These are phyloP conservation scores for Ustilago cynodontis DNA, from an alignment of 1,284 basidiomycete species.

Conservation along the genomic window DNA sequence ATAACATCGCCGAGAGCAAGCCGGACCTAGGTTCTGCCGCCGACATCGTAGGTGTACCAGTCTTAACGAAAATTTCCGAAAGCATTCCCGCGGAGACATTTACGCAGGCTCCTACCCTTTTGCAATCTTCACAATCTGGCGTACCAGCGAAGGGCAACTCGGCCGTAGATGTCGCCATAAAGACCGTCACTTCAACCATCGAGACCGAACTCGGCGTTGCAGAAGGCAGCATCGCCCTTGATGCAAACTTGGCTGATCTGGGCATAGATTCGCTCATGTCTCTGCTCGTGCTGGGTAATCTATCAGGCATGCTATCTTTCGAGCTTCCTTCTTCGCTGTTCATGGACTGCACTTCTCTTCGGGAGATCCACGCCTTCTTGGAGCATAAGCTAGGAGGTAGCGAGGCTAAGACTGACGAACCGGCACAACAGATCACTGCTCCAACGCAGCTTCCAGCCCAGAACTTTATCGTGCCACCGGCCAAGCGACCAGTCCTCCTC, in stretches of 20 bases:
- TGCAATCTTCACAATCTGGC: neutral
- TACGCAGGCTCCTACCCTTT: neutral
- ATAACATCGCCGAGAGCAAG: neutral
- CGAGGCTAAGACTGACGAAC: neutral
- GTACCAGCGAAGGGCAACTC: neutral
- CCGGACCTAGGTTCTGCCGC: neutral
- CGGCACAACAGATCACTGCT: neutral
- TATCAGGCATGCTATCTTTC: constrained; percentile 27
- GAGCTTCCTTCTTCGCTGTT: constrained; percentile 51
- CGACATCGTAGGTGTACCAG: neutral
- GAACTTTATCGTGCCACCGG: neutral
- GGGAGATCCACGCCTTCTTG: constrained; percentile 29
- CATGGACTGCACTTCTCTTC: constrained; percentile 38
- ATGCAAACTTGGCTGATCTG: constrained; percentile 44
- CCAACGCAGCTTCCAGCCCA: neutral
- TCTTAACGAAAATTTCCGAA: neutral
- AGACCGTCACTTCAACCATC: constrained; percentile 27
- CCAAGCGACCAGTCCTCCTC: constrained; percentile 26
- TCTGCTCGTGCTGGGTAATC: constrained; percentile 46
- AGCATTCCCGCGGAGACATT: neutral
- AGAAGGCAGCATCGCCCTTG: constrained; percentile 22
- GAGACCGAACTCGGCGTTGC: constrained; percentile 50
- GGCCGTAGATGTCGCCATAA: constrained; percentile 16
- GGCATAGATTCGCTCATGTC: constrained; percentile 59
- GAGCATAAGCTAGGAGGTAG: constrained; percentile 7